Percentiles rank a stretch among this genome's conserved stretches.
phyloP scores from a whole-genome alignment of 208 protist genomes.

The Wallacemonas sp. region DNA sequence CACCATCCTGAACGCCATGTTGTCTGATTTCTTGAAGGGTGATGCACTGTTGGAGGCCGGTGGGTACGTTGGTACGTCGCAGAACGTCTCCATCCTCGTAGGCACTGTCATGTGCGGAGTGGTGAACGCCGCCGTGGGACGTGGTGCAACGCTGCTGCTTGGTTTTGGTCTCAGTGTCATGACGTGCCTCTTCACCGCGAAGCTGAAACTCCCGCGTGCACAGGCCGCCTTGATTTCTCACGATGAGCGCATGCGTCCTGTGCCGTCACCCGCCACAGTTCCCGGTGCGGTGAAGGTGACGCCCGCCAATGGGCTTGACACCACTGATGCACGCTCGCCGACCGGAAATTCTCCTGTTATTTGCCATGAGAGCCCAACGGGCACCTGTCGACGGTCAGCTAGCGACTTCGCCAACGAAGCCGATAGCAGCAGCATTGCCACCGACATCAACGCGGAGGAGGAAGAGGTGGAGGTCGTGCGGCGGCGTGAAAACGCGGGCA shows the following conservation, averaged over 20 bases:
- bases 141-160: conserved; percentile 20
- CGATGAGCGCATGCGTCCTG: background rate
- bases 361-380: no score
- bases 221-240: background rate
- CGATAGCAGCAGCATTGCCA: background rate
- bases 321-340: no score
- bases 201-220: background rate
- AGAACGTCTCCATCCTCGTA: conserved; percentile 26
- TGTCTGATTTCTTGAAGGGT: conserved; percentile 38
- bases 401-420: background rate
- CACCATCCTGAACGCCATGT: conserved; percentile 35
- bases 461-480: background rate
- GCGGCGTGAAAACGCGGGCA: background rate
- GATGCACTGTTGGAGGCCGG: conserved; percentile 31
- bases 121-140: conserved; percentile 19
- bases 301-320: no score
- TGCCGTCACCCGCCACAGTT: background rate
- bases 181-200: conserved; percentile 9
- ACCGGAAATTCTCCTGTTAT: no score
- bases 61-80: conserved; percentile 31
- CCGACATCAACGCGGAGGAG: background rate
- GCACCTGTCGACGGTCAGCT: background rate
- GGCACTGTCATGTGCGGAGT: conserved; percentile 31
- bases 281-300: no score
- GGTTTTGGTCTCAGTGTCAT: conserved; percentile 1